Conservation (phyloP, 1,139 yeast species). For the Pichia sp. region DNA sequence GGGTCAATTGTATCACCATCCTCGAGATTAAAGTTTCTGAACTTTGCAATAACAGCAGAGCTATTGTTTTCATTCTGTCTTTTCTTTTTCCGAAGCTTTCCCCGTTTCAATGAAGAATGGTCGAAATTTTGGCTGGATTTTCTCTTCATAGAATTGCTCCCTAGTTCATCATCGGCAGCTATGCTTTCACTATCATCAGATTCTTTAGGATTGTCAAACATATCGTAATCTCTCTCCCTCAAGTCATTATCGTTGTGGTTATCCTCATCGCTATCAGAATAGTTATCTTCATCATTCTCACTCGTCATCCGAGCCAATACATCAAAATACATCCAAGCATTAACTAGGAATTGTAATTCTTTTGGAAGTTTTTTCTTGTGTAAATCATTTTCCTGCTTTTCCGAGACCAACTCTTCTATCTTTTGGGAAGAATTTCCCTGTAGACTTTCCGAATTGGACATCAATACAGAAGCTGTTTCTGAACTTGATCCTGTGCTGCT, state of each 20-base stretch:
- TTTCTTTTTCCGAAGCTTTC: conserved; percentile 8
- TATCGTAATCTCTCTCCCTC: neutral
- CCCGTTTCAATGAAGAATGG: neutral
- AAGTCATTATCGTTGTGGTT: conserved; percentile 3
- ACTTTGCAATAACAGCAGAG: conserved; percentile 24
- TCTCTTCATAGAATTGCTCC: conserved; percentile 4
- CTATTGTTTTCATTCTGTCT: conserved; percentile 20
- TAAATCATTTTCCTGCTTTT: neutral
- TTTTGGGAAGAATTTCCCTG: neutral
- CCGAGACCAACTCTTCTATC: neutral
- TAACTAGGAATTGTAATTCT: conserved; percentile 52
- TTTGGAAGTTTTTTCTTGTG: conserved; percentile 34
- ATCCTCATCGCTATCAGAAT: conserved; percentile 12
- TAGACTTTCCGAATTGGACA: neutral
- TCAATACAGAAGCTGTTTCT: neutral
- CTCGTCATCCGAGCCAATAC: conserved; percentile 64
- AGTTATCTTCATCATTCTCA: conserved; percentile 38
- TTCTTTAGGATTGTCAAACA: neutral
- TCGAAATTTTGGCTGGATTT: conserved; percentile 5
- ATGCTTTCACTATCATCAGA: conserved; percentile 4
- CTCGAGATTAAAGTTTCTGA: conserved; percentile 30
- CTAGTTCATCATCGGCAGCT: neutral
- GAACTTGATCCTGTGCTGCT: neutral
- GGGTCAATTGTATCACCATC: conserved; percentile 50
- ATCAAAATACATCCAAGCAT: conserved; percentile 63